phyloP scores from a whole-genome alignment of 1,139 yeast species.

The Pneumocystis murina region DNA sequence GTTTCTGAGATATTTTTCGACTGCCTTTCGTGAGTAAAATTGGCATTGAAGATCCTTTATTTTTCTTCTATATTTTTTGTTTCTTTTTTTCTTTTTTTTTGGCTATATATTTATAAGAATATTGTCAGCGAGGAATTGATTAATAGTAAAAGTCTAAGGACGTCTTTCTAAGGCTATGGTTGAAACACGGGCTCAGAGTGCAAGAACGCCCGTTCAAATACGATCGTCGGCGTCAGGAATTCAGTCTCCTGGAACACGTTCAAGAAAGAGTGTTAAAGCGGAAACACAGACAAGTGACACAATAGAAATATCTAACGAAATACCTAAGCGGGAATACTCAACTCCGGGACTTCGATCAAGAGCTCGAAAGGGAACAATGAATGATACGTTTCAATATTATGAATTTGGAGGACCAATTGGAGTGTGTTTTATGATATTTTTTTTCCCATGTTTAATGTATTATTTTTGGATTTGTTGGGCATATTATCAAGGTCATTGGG shows the following conservation, averaged over 20 bases:
- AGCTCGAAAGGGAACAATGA: background rate
- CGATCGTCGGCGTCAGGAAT: background rate
- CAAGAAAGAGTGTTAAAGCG: background rate
- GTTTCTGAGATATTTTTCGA: no score
- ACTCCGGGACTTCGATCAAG: background rate
- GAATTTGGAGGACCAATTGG: constrained; percentile 96
- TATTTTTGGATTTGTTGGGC: constrained; percentile 89
- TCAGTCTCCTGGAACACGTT: background rate
- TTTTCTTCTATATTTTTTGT: no score
- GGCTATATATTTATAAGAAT: no score
- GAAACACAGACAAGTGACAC: background rate
- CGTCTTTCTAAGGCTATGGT: background rate
- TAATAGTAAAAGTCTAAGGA: background rate
- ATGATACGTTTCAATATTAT: constrained; percentile 33
- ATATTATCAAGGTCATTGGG: constrained; percentile 59
- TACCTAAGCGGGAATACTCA: no score
- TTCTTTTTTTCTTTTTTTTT: no score
- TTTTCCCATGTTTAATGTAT: constrained; percentile 87
- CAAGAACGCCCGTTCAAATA: background rate
- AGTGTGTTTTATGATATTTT: constrained; percentile 79
- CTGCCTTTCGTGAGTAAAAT: no score
- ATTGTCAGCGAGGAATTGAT: no score
- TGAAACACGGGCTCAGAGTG: background rate
- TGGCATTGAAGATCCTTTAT: no score
- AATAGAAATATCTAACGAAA: no score